These are phyloP conservation scores for Lithohypha guttulata DNA, from an alignment of 2,329 filamentous ascomycete genomes.

Conservation along the genomic window DNA sequence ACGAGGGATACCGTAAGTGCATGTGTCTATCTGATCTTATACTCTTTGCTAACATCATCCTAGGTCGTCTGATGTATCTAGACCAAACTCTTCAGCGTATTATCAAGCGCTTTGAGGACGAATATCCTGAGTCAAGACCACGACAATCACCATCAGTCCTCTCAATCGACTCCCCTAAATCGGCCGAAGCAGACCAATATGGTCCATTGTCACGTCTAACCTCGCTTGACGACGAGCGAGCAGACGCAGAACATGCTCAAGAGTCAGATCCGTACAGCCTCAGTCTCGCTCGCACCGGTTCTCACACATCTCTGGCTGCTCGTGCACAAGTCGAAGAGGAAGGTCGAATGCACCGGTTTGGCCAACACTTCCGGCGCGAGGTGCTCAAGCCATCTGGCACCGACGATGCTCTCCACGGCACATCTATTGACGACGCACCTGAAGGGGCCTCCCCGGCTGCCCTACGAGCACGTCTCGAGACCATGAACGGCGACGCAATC, in stretches of 20 bases:
- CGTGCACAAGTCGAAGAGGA: conserved; percentile 57
- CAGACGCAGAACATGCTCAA: conserved; percentile 35
- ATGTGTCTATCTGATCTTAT: conserved; percentile 22
- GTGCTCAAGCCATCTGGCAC: conserved; percentile 42
- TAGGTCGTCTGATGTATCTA: conserved; percentile 70
- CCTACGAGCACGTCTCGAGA: conserved; percentile 34
- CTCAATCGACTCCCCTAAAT: conserved; percentile 24
- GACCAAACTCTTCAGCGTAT: conserved; percentile 81
- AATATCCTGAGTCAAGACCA: conserved; percentile 79
- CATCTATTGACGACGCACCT: conserved; percentile 29
- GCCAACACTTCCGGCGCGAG: conserved; percentile 55
- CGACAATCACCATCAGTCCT: conserved; percentile 11
- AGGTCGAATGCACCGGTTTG: conserved; percentile 58
- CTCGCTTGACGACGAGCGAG: conserved; percentile 25
- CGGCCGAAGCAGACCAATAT: conserved; percentile 24
- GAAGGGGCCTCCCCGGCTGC: conserved; percentile 36
- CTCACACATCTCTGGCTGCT: conserved; percentile 57
- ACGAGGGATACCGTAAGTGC: conserved; percentile 64
- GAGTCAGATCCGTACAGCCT: conserved; percentile 31
- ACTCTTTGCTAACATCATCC: not conserved
- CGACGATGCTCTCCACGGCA: conserved; percentile 29
- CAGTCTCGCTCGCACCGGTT: conserved; percentile 48
- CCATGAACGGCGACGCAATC: conserved; percentile 33
- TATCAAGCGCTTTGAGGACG: conserved; percentile 90
- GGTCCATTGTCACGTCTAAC: not conserved